Conservation (phyloP, 2,329 filamentous ascomycete genomes). For the Diaporthe sp. region DNA sequence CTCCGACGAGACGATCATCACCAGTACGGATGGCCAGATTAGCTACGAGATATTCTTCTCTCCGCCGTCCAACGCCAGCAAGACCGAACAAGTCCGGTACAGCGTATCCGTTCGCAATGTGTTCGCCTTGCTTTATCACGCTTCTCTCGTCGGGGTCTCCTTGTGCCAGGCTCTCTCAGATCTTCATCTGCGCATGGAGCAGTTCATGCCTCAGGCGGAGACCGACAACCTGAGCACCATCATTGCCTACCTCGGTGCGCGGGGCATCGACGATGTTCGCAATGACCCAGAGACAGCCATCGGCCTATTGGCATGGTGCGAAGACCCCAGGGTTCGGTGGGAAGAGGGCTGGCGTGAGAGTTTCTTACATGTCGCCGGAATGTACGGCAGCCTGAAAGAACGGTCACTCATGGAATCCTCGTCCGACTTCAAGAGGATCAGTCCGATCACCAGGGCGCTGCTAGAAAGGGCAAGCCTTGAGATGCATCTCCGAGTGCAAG, state of each 20-base stretch:
- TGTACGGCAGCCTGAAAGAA: slow-evolving; percentile 59
- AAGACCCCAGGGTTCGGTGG: slow-evolving; percentile 73
- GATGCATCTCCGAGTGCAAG: slow-evolving; percentile 72
- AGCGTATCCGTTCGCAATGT: slow-evolving; percentile 78
- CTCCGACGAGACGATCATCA: slow-evolving; percentile 58
- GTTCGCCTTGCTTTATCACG: slow-evolving; percentile 74
- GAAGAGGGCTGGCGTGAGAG: slow-evolving; percentile 76
- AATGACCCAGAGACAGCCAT: slow-evolving; percentile 72
- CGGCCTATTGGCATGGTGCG: slow-evolving; percentile 75
- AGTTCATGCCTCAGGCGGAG: slow-evolving; percentile 66
- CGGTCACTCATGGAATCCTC: slow-evolving; percentile 57
- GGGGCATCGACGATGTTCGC: slow-evolving; percentile 74
- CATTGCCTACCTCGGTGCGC: slow-evolving; percentile 70
- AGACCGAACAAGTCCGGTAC: slow-evolving; percentile 65
- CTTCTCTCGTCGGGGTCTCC: slow-evolving; percentile 74
- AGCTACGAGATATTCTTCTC: slow-evolving; percentile 76
- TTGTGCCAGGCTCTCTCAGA: slow-evolving; percentile 74
- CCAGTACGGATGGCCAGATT: slow-evolving; percentile 66
- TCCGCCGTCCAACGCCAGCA: slow-evolving; percentile 63
- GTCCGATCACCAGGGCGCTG: slow-evolving; percentile 73
- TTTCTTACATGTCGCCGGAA: slow-evolving; percentile 76
- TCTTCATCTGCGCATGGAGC: slow-evolving; percentile 71
- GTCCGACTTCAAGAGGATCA: slow-evolving; percentile 70
- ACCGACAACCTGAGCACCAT: slow-evolving; percentile 71
- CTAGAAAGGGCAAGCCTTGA: slow-evolving; percentile 73